A percentile compares a stretch with the other conserved stretches of the same genome.
phyloP scores from a whole-genome alignment of 805 yeast genomes.

The Kluyveromyces nonfermentans region DNA sequence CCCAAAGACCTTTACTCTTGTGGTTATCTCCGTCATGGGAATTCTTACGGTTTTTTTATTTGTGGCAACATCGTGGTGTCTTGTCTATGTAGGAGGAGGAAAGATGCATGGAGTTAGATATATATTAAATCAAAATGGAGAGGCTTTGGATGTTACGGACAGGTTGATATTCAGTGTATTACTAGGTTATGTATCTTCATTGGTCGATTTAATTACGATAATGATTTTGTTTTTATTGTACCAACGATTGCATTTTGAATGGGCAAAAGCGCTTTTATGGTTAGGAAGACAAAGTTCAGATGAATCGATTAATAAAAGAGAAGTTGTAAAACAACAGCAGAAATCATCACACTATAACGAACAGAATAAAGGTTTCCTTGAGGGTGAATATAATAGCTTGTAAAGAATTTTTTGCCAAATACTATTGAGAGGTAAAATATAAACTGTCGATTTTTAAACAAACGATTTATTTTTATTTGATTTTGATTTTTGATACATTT shows the following conservation, averaged over 20 bases:
- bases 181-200: not conserved
- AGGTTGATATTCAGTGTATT: not conserved
- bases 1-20: not conserved
- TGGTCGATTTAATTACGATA: not conserved
- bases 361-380: not conserved
- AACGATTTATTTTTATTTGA: no score
- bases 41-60: not conserved
- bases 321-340: not conserved
- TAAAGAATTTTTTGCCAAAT: not conserved
- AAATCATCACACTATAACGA: constrained; percentile 1
- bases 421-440: not conserved
- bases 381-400: not conserved
- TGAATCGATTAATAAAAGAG: not conserved
- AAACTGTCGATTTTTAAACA: no score
- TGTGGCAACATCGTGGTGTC: not conserved
- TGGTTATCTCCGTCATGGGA: not conserved
- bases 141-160: not conserved
- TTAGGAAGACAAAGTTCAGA: not conserved
- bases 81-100: not conserved
- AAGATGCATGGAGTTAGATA: constrained; percentile 1
- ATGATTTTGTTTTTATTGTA: not conserved
- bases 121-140: not conserved
- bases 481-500: no score
- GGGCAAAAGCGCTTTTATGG: constrained; percentile 3
- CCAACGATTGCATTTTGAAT: constrained; percentile 1